Base-by-base conservation (phyloP, 2,329 filamentous ascomycete genomes). In the Fusarium irregulare region DNA sequence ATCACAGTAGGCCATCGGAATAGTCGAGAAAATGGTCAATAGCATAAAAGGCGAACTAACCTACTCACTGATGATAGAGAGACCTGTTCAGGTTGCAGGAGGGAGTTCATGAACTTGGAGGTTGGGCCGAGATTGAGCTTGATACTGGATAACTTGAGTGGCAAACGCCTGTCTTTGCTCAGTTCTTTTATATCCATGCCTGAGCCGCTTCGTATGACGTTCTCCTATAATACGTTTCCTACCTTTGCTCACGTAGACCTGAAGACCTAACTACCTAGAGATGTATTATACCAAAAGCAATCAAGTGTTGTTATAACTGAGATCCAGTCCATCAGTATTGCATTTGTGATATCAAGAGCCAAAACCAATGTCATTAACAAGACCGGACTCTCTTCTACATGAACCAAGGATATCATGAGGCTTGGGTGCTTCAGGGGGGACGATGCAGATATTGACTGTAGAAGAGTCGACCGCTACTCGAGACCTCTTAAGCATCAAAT, bases 401-500 rank as follows among this genome's bases (percentile, higher is more conserved):
- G 18, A n/a, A n/a, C 18, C 9, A n/a, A 3, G 10, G 34, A n/a
- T 4, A 18, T 4, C 10, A 37, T 12, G 34, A 12, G 18, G 10
- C 34, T 37, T 37, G 18, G 2, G 10, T 37, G 18, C 4, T n/a
- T 11, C 3, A n/a, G 10, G 18, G 18, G 32, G 16, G 5, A n/a
- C 16, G 16, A 11, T 37, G 6, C 9, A 37, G 16, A 37, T n/a
- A n/a, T 11, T 7, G 10, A 37, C 6, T 37, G 18, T 6, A 12
- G 7, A 12, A n/a, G 10, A n/a, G 12, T 7, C 18, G 10, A 2
- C 10, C 34, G 34, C 34, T 37, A 7, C 10, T 37, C 10, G 34
- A 2, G 1, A 4, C 18, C 18, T n/a, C 34, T n/a, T 37, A 6
- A n/a, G 10, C 6, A n/a, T 37, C 3, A 7, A 2, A 37, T 7